Conservation (phyloP, 495 filamentous ascomycete genomes). For the Trichoderma gamsii region DNA sequence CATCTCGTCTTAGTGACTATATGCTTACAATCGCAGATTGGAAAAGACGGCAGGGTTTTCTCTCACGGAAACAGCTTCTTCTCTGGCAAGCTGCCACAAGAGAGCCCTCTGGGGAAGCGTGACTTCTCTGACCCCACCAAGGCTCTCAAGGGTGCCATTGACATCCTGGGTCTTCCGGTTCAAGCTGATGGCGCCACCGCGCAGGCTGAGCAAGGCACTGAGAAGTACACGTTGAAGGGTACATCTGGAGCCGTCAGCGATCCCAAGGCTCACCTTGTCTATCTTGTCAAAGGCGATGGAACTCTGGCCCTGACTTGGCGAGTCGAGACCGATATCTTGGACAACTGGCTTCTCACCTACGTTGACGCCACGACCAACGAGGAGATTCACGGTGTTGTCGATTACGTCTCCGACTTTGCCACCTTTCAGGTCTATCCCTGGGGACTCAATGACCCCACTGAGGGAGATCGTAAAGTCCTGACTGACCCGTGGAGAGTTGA, state of each 20-base stretch:
- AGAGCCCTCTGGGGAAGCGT: constrained; percentile 30
- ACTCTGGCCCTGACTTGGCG: constrained; percentile 42
- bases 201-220: constrained; percentile 20
- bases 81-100: constrained; percentile 30
- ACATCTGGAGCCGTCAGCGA: constrained; percentile 35
- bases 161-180: constrained; percentile 31
- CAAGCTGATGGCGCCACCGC: constrained; percentile 29
- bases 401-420: constrained; percentile 41
- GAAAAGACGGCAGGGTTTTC: constrained; percentile 34
- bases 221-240: constrained; percentile 33
- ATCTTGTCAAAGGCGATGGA: constrained; percentile 37
- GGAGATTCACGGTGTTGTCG: constrained; percentile 38
- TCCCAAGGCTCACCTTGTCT: constrained; percentile 40
- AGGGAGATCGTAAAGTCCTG: constrained; percentile 32
- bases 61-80: constrained; percentile 41
- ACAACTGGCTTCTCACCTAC: constrained; percentile 48
- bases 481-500: constrained; percentile 32
- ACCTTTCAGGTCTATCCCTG: constrained; percentile 43
- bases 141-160: constrained; percentile 31
- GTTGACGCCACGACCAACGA: constrained; percentile 37
- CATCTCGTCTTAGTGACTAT: not conserved
- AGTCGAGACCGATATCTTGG: constrained; percentile 43
- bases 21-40: constrained; percentile 25
- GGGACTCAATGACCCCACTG: constrained; percentile 43
- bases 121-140: constrained; percentile 29